Percentiles rank a stretch among this genome's conserved stretches.
Evolutionary conservation across 495 filamentous ascomycete species (phyloP).

Genomic region (Niebla homalea): DNA sequence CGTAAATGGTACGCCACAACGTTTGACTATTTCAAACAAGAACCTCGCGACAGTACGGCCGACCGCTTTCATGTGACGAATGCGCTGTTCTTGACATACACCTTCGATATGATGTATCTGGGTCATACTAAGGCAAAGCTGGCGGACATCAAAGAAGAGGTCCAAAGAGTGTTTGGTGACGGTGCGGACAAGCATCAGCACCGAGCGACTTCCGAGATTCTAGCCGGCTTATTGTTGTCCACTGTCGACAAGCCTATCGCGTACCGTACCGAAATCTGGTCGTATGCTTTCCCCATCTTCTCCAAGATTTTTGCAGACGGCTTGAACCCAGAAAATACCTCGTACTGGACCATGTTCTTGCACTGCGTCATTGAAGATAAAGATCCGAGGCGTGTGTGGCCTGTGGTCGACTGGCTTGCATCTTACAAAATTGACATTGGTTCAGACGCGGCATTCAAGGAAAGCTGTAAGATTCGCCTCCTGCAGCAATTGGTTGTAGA

Average conservation of each 20-base stretch:
- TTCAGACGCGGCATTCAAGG: conserved; percentile 97
- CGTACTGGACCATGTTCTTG: conserved; percentile 88
- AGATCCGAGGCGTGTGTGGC: conserved; percentile 76
- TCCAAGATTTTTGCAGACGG: conserved; percentile 76
- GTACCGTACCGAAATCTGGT: conserved; percentile 65
- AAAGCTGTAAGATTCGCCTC: conserved; percentile 89
- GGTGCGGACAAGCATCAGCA: conserved; percentile 97
- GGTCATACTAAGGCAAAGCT: conserved; percentile 63
- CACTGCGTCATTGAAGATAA: conserved; percentile 73
- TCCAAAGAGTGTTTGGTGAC: conserved; percentile 65
- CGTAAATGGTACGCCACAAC: conserved; percentile 76
- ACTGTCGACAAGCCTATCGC: conserved; percentile 57
- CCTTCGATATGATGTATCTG: conserved; percentile 74
- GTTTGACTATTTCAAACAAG: conserved; percentile 91
- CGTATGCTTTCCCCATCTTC: conserved; percentile 79
- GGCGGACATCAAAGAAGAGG: conserved; percentile 74
- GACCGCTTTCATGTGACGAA: conserved; percentile 85
- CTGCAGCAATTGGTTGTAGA: conserved; percentile 79
- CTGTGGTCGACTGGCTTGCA: conserved; percentile 71
- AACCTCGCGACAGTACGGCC: conserved; percentile 68
- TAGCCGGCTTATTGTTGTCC: conserved; percentile 68
- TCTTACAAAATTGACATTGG: conserved; percentile 84
- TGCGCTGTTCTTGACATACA: conserved; percentile 70
- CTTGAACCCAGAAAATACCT: conserved; percentile 82
- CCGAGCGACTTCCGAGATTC: conserved; percentile 86